Percentiles rank a stretch among this genome's conserved stretches.
phyloP scores from a whole-genome alignment of 345 rosid genomes.

The Draba incana region DNA sequence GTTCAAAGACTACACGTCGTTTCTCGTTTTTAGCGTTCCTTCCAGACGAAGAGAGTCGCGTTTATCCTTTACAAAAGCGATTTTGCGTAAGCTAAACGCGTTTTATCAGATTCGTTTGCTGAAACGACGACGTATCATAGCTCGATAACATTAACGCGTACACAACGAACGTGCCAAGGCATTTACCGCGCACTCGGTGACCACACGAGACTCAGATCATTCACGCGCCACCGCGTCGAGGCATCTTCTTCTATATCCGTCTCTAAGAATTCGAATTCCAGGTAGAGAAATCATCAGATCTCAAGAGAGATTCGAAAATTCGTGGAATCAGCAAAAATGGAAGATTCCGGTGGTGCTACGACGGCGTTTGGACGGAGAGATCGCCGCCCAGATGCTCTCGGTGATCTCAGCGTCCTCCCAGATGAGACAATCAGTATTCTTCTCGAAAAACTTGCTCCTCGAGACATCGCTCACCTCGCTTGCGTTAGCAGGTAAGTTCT shows the following conservation, averaged over 20 bases:
- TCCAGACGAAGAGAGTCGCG: no score
- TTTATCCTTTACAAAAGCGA: slow-evolving; percentile 10
- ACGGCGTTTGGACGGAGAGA: slow-evolving; percentile 46
- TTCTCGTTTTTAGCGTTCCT: no score
- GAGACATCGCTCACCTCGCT: slow-evolving; percentile 74
- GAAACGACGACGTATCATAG: neutral
- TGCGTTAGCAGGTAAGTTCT: slow-evolving; percentile 84
- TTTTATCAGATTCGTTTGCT: neutral
- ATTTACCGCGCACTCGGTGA: slow-evolving; percentile 41
- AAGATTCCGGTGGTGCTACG: slow-evolving; percentile 16
- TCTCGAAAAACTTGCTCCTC: slow-evolving; percentile 65
- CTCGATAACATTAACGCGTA: slow-evolving; percentile 15
- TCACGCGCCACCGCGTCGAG: slow-evolving; percentile 35
- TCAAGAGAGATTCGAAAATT: neutral
- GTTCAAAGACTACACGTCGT: no score
- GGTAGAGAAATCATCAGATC: slow-evolving; percentile 23
- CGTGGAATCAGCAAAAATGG: slow-evolving; percentile 38
- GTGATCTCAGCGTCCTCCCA: slow-evolving; percentile 63
- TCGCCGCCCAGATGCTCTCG: slow-evolving; percentile 75
- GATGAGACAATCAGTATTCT: slow-evolving; percentile 72
- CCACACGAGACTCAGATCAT: slow-evolving; percentile 18
- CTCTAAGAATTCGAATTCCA: neutral
- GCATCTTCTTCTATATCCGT: neutral
- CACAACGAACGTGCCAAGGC: slow-evolving; percentile 29
- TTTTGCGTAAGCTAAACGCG: slow-evolving; percentile 34